These are phyloP conservation scores for Phytophthora multivora DNA, from an alignment of 352 stramenopile species.

Conservation along the genomic window DNA sequence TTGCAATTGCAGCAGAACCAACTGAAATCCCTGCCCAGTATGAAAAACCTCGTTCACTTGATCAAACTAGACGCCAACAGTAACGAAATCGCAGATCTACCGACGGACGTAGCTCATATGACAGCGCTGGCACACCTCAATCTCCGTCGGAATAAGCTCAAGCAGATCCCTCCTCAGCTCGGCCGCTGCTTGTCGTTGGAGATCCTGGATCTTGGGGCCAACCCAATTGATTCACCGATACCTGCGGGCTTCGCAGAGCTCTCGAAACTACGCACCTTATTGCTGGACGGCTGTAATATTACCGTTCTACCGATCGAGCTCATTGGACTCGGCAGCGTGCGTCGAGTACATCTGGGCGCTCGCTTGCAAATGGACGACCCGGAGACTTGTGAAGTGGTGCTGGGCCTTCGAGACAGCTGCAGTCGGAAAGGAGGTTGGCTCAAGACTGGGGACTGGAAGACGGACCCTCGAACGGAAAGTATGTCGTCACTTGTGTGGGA, in stretches of 20 bases:
- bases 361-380: constrained; percentile 64
- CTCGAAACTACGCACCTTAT: constrained; percentile 62
- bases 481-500: constrained; percentile 33
- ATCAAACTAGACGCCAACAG: constrained; percentile 82
- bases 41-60: constrained; percentile 64
- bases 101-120: constrained; percentile 54
- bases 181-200: constrained; percentile 52
- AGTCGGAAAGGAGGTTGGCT: constrained; percentile 65
- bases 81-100: constrained; percentile 63
- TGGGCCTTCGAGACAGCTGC: constrained; percentile 56
- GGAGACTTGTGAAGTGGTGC: constrained; percentile 68
- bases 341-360: constrained; percentile 63
- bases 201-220: constrained; percentile 74
- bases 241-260: constrained; percentile 51
- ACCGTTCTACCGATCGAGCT: constrained; percentile 68
- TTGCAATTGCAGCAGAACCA: constrained; percentile 69
- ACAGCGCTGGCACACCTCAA: constrained; percentile 66
- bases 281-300: constrained; percentile 60
- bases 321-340: constrained; percentile 51
- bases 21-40: constrained; percentile 58
- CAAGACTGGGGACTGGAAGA: constrained; percentile 48
- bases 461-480: constrained; percentile 23
- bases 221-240: constrained; percentile 54
- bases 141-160: constrained; percentile 65
- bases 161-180: constrained; percentile 51